A percentile compares a stretch with the other conserved stretches of the same genome.
Conservation (phyloP, 192 early-diverging fungal genomes). For the Podila epicladia region DNA sequence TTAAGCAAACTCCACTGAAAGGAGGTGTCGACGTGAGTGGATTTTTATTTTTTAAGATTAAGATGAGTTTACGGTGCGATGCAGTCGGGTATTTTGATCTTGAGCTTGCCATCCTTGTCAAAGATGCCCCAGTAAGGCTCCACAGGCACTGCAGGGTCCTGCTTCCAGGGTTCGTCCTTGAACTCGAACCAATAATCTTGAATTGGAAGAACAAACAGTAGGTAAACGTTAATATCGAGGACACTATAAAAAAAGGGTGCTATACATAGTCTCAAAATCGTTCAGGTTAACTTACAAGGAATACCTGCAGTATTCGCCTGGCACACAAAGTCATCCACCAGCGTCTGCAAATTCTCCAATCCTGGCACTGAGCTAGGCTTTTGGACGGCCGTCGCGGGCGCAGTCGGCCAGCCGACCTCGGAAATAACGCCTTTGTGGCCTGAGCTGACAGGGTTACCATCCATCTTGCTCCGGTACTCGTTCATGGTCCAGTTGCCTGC, state of each 20-base stretch:
- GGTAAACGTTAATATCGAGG: not conserved
- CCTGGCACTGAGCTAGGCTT: conserved; percentile 28
- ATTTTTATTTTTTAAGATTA: too few relatives aligned
- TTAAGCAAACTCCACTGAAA: too few relatives aligned
- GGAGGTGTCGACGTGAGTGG: too few relatives aligned
- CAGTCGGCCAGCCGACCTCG: conserved; percentile 77
- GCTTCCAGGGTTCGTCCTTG: conserved; percentile 57
- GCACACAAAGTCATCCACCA: conserved; percentile 49
- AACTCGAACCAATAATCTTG: conserved; percentile 55
- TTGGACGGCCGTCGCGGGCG: conserved; percentile 13
- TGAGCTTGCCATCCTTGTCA: conserved; percentile 44
- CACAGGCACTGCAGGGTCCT: conserved; percentile 19
- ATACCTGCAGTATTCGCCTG: conserved; percentile 35
- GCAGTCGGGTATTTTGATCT: conserved; percentile 50
- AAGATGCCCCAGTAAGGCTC: conserved; percentile 53
- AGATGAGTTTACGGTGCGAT: not conserved
- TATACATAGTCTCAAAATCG: not conserved
- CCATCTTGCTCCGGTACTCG: conserved; percentile 56
- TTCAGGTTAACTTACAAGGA: conserved; percentile 23
- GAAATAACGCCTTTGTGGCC: conserved; percentile 63
- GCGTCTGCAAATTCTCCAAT: conserved; percentile 32
- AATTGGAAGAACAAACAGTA: not conserved
- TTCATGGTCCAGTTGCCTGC: conserved; percentile 63
- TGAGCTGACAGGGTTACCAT: conserved; percentile 43
- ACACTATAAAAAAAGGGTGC: not conserved